These are phyloP conservation scores for Prunus fruticosa DNA, from an alignment of 306 rosid genomes.

Conservation along the genomic window DNA sequence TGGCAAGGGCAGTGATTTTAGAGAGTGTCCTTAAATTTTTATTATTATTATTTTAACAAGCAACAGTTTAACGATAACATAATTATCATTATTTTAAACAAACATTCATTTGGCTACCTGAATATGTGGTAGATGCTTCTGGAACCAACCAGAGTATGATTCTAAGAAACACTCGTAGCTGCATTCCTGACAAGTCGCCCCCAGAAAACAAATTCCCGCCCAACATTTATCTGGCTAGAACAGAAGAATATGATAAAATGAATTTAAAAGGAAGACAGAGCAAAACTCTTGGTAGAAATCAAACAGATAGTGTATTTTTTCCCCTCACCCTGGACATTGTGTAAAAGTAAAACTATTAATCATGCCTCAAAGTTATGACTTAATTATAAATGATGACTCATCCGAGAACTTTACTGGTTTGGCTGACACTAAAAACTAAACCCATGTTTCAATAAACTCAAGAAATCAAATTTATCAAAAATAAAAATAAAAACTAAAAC, in stretches of 20 bases:
- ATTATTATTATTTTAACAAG: neutral
- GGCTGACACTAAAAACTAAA: neutral
- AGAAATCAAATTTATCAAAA: neutral
- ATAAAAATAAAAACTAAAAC: neutral
- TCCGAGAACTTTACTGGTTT: neutral
- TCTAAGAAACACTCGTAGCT: conserved; percentile 61
- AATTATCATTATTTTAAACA: neutral
- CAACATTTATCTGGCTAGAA: conserved; percentile 90
- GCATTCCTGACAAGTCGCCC: conserved; percentile 77
- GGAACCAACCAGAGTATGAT: conserved; percentile 68
- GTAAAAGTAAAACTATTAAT: neutral
- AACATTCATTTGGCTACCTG: conserved; percentile 50
- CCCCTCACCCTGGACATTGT: neutral
- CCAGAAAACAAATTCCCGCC: conserved; percentile 79
- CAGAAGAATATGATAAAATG: conserved; percentile 20
- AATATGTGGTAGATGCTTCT: conserved; percentile 47
- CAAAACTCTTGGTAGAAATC: neutral
- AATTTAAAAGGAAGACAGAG: neutral
- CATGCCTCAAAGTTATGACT: neutral
- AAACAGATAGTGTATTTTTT: neutral
- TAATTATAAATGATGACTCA: neutral
- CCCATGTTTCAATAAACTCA: neutral
- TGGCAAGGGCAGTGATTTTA: neutral
- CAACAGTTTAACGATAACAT: conserved; percentile 1
- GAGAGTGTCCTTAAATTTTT: neutral